Percentiles rank a stretch among this genome's conserved stretches.
Conservation (phyloP, 1,139 yeast genomes). For the Wickerhamomyces sp. region DNA sequence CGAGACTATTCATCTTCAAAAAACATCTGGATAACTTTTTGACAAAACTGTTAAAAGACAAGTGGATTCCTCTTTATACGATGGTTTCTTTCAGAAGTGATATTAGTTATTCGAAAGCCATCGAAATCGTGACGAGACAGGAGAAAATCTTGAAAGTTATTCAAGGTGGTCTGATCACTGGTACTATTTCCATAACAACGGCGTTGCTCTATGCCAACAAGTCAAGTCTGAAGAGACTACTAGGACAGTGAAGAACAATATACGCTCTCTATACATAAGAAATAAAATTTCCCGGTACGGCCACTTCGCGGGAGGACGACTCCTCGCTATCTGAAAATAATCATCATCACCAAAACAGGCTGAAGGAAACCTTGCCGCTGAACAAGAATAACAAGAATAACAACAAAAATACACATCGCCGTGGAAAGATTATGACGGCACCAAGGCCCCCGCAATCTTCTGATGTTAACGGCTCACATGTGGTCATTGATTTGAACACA, state of each 20-base stretch:
- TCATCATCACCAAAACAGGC: too few species aligned
- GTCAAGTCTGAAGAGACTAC: too few species aligned
- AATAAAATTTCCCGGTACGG: too few species aligned
- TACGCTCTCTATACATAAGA: too few species aligned
- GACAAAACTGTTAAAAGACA: constrained; percentile 49
- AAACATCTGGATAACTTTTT: constrained; percentile 65
- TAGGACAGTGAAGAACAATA: too few species aligned
- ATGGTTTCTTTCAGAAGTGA: constrained; percentile 91
- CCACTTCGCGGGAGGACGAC: too few species aligned
- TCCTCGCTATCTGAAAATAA: too few species aligned
- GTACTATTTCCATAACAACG: not conserved
- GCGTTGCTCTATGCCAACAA: too few species aligned
- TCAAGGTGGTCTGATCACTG: constrained; percentile 15
- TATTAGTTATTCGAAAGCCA: constrained; percentile 69
- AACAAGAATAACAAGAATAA: too few species aligned
- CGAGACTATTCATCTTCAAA: constrained; percentile 55
- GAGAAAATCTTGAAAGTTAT: constrained; percentile 30
- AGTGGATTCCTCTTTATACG: constrained; percentile 84
- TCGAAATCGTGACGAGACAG: constrained; percentile 48
- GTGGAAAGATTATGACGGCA: too few species aligned
- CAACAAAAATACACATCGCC: too few species aligned
- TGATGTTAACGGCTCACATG: not conserved
- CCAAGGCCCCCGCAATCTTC: not conserved
- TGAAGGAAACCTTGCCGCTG: too few species aligned
- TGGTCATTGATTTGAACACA: constrained; percentile 35